Conservation (phyloP, 805 yeast genomes). For the Pichia phayaonensis region DNA sequence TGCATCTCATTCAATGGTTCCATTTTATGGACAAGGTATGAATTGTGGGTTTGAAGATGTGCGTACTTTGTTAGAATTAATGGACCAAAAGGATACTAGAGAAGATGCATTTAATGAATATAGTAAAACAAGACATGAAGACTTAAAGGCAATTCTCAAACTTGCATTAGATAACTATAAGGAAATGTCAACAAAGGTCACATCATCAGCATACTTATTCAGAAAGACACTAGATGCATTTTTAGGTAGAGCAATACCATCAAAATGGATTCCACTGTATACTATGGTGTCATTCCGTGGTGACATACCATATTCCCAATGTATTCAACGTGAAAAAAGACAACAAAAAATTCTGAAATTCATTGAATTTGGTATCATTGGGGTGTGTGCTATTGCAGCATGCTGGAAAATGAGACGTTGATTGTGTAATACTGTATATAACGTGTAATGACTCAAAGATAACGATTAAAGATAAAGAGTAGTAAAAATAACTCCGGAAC, state of each 20-base stretch:
- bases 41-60: conserved; percentile 95
- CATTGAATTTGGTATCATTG: conserved; percentile 17
- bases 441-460: background rate
- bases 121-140: conserved; percentile 49
- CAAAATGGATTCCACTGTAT: conserved; percentile 76
- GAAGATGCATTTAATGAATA: conserved; percentile 46
- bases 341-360: conserved; percentile 46
- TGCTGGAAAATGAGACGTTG: conserved; percentile 1
- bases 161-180: conserved; percentile 74
- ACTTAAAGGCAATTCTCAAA: conserved; percentile 66
- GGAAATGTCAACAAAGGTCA: conserved; percentile 83
- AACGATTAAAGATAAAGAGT: background rate
- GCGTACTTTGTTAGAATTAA: conserved; percentile 48
- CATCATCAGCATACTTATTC: conserved; percentile 48
- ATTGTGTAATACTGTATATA: background rate
- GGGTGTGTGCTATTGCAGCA: conserved; percentile 2
- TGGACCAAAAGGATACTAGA: conserved; percentile 34
- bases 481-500: background rate
- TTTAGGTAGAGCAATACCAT: conserved; percentile 51
- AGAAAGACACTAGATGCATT: conserved; percentile 63
- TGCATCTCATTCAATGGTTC: conserved; percentile 96
- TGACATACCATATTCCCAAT: conserved; percentile 70
- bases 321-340: conserved; percentile 44
- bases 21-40: conserved; percentile 97
- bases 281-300: conserved; percentile 88